These are phyloP conservation scores for Delonix regia DNA, from an alignment of 306 rosid genomes.

Conservation along the genomic window DNA sequence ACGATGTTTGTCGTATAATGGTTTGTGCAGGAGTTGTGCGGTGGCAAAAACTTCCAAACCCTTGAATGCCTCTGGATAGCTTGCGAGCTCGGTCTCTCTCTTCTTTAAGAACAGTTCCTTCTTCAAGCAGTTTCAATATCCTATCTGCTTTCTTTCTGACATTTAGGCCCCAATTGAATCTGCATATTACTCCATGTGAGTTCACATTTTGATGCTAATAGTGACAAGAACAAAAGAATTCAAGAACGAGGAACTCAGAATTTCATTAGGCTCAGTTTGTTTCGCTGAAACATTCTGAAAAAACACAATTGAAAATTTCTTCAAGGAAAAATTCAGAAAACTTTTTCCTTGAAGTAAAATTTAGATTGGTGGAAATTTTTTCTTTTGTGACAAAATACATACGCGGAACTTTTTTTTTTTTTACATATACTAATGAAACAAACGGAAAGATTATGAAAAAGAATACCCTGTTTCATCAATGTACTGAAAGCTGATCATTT, in stretches of 20 bases:
- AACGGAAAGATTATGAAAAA: neutral
- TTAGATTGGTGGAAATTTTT: neutral
- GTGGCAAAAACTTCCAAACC: constrained; percentile 82
- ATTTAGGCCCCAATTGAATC: constrained; percentile 95
- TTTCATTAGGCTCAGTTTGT: neutral
- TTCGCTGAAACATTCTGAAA: no score
- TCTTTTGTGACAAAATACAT: no score
- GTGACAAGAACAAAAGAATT: constrained; percentile 1
- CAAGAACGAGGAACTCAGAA: neutral
- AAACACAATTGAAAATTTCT: no score
- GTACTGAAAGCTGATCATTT: constrained; percentile 69
- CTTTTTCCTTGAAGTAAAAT: neutral
- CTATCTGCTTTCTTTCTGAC: constrained; percentile 81
- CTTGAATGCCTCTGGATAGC: constrained; percentile 84
- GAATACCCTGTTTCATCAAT: constrained; percentile 77
- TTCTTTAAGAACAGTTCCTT: constrained; percentile 68
- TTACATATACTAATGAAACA: neutral
- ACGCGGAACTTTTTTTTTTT: neutral
- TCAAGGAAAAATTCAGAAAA: neutral
- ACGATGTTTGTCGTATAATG: constrained; percentile 53
- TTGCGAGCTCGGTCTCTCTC: constrained; percentile 80
- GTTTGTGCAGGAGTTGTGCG: constrained; percentile 51
- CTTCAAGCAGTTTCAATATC: constrained; percentile 63
- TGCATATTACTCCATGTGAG: constrained; percentile 31
- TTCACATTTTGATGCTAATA: neutral